phyloP scores from a whole-genome alignment of 2,329 filamentous ascomycete genomes.

The Epichloe glyceriae region DNA sequence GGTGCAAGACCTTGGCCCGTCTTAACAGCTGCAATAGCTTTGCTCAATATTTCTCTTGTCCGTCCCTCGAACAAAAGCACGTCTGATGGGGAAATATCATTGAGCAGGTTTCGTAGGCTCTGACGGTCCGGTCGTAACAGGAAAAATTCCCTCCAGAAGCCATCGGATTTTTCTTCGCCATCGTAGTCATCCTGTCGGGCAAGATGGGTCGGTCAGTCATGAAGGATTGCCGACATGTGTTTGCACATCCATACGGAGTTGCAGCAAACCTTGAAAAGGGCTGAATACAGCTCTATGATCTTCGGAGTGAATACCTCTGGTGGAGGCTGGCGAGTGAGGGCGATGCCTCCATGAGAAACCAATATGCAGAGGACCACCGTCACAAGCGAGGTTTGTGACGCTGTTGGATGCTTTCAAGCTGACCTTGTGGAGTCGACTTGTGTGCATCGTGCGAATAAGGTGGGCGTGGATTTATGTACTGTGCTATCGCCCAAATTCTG shows the following conservation, averaged over 20 bases:
- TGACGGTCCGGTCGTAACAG: constrained; percentile 67
- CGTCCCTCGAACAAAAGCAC: constrained; percentile 65
- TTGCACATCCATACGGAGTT: constrained; percentile 12
- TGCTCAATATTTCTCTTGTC: constrained; percentile 65
- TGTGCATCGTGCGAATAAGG: not conserved
- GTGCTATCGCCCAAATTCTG: not conserved
- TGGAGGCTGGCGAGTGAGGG: constrained; percentile 86
- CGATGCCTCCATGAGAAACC: constrained; percentile 64
- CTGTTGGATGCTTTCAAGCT: not conserved
- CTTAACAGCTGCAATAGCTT: constrained; percentile 58
- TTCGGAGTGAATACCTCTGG: constrained; percentile 90
- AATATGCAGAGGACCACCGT: constrained; percentile 1
- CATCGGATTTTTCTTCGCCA: constrained; percentile 61
- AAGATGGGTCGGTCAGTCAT: constrained; percentile 19
- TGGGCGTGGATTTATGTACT: not conserved
- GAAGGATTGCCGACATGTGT: constrained; percentile 8
- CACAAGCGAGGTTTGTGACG: not conserved
- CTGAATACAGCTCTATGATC: constrained; percentile 79
- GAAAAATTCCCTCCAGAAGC: constrained; percentile 96
- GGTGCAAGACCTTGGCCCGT: constrained; percentile 47
- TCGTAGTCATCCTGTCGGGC: constrained; percentile 41
- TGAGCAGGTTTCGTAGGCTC: constrained; percentile 55
- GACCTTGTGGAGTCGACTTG: not conserved
- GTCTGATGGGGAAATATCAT: constrained; percentile 58
- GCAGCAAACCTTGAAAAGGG: constrained; percentile 56